A percentile compares a stretch with the other conserved stretches of the same genome.
Evolutionary conservation across 768 basidiomycete genomes (phyloP).

Genomic region (Suillus bovinus): DNA sequence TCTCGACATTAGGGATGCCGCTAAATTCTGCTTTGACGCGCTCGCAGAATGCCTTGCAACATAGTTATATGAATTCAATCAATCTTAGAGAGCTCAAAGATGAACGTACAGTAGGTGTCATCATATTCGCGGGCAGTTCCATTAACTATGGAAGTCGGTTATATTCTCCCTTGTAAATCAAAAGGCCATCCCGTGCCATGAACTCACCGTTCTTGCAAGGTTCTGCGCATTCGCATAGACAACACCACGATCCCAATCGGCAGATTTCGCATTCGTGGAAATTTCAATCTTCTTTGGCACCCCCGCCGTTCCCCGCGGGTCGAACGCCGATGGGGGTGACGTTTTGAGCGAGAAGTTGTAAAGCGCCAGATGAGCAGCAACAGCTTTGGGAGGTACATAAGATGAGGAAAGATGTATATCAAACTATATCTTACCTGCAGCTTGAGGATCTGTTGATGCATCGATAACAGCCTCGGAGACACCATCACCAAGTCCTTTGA

Average conservation of each 20-base stretch:
- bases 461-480: constrained; percentile 65
- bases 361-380: constrained; percentile 72
- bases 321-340: constrained; percentile 60
- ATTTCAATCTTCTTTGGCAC: constrained; percentile 52
- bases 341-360: constrained; percentile 84
- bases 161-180: neutral
- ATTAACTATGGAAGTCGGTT: constrained; percentile 51
- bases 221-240: constrained; percentile 80
- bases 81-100: neutral
- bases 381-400: constrained; percentile 45
- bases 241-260: constrained; percentile 71
- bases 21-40: constrained; percentile 67
- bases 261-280: constrained; percentile 43
- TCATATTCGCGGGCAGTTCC: constrained; percentile 84
- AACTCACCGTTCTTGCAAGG: constrained; percentile 68
- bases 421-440: constrained; percentile 52
- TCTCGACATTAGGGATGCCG: constrained; percentile 64
- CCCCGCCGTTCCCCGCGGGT: constrained; percentile 56
- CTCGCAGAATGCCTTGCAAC: constrained; percentile 61
- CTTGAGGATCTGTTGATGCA: constrained; percentile 68
- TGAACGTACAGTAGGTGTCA: constrained; percentile 72
- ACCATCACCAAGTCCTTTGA: constrained; percentile 60
- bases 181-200: neutral
- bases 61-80: neutral
- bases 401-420: neutral